Base-by-base conservation (phyloP, 2,329 filamentous ascomycete genomes). In the Aureobasidium sp. region DNA sequence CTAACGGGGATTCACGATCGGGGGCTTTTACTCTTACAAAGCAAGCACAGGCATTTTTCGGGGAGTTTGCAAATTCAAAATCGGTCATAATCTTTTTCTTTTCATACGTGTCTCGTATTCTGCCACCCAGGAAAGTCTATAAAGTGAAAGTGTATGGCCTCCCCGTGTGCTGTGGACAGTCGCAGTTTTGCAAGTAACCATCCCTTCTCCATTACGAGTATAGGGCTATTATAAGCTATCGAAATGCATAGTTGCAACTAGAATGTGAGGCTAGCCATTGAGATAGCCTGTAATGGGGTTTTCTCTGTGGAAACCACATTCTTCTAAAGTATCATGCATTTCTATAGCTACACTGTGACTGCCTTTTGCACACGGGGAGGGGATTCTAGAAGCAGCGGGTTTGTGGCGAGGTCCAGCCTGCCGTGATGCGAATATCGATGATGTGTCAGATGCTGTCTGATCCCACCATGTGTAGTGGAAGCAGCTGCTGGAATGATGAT, bases 21-120 rank as follows among this genome's bases (percentile, higher is more conserved):
- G 53, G 53, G 29, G 41, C 53, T 57, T 57, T 45, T 44, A 48
- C 16, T 34, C 16, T 36, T 16, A 48, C 41, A 34, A 57, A 57
- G 53, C 37, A 44, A 53, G 53, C 53, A 45, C n/a, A 57, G 53
- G 53, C 53, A 57, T 57, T 57, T 48, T 42, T 45, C 29, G 39
- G 53, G 53, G 53, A 57, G 53, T 45, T 57, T 57, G 53, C 53
- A 57, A 48, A 58, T 57, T 57, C 41, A 34, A 42, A 45, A 45
- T 36, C 34, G 54, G 42, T 37, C 42, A 27, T 48, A 32, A 58
- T 42, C n/a, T 58, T 47, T 29, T 21, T 34, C 8, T 27, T 45
- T 29, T 11, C 6, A 55, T n/a, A 5, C 16, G 49, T 30, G 21
- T 39, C 11, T 53, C 21, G 11, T 53, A 5, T 39, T 7, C 13